phyloP scores from a whole-genome alignment of 495 filamentous ascomycete species.

The Aspergillus asperescens region DNA sequence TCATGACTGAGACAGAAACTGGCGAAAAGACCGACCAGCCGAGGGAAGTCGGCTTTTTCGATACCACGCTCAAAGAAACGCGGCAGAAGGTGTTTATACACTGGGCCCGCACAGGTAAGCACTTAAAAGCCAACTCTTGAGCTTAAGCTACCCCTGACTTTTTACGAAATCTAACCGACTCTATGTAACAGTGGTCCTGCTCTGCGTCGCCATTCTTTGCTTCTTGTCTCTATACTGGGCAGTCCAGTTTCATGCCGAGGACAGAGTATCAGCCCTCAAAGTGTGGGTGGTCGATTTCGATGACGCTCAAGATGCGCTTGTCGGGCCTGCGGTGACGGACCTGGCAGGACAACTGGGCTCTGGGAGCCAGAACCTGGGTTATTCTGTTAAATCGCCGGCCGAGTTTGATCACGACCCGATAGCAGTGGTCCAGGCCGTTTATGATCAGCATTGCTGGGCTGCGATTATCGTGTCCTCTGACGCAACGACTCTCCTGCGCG shows the following conservation, averaged over 20 bases:
- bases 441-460: constrained; percentile 57
- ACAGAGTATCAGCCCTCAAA: constrained; percentile 42
- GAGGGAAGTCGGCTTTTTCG: constrained; percentile 47
- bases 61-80: constrained; percentile 42
- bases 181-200: constrained; percentile 52
- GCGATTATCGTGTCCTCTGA: constrained; percentile 63
- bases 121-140: too few species aligned
- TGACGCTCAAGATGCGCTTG: constrained; percentile 48
- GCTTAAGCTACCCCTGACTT: background rate
- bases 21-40: constrained; percentile 15
- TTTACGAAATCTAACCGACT: too few species aligned
- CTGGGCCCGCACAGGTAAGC: constrained; percentile 30
- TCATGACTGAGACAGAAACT: background rate
- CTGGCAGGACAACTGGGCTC: constrained; percentile 14
- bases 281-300: constrained; percentile 67
- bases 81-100: constrained; percentile 40
- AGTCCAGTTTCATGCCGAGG: constrained; percentile 46
- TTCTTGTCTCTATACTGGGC: constrained; percentile 61
- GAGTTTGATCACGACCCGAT: constrained; percentile 55
- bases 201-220: constrained; percentile 48
- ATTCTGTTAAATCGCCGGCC: constrained; percentile 42
- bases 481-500: constrained; percentile 54
- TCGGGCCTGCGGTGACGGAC: constrained; percentile 52
- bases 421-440: constrained; percentile 55
- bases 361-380: constrained; percentile 37